Conservation (phyloP, 257 asterid genomes). For the Cordia subcordata region DNA sequence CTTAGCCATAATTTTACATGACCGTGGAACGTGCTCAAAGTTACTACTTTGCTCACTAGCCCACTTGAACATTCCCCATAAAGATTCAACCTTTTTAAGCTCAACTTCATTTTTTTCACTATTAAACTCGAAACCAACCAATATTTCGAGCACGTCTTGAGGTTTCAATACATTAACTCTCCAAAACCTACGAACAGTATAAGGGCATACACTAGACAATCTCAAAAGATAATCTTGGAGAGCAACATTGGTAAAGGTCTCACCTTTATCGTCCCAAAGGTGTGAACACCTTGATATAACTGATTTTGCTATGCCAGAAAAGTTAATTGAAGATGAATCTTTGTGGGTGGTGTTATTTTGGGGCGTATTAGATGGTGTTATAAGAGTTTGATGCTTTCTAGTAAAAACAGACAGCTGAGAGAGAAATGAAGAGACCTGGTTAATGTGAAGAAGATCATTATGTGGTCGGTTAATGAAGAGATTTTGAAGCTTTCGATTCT, state of each 20-base stretch:
- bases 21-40: conserved; percentile 50
- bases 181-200: conserved; percentile 60
- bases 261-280: conserved; percentile 29
- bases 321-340: conserved; percentile 26
- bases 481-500: conserved; percentile 27
- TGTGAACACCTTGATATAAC: conserved; percentile 32
- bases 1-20: conserved; percentile 70
- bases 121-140: conserved; percentile 50
- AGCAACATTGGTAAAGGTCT: conserved; percentile 21
- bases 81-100: conserved; percentile 50
- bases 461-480: conserved; percentile 8
- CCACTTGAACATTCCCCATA: conserved; percentile 73
- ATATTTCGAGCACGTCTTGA: conserved; percentile 62
- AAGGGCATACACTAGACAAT: conserved; percentile 57
- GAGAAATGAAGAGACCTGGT: conserved; percentile 21
- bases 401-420: conserved; percentile 3
- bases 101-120: conserved; percentile 35
- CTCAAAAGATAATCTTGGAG: conserved; percentile 47
- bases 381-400: background rate
- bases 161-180: conserved; percentile 57
- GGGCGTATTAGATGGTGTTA: conserved; percentile 9
- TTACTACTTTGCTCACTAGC: conserved; percentile 41
- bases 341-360: conserved; percentile 15
- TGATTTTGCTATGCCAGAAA: conserved; percentile 34
- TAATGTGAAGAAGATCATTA: conserved; percentile 5